Evolutionary conservation across 2,329 filamentous ascomycete species (phyloP).

Genomic region (Colletotrichum eleusines): DNA sequence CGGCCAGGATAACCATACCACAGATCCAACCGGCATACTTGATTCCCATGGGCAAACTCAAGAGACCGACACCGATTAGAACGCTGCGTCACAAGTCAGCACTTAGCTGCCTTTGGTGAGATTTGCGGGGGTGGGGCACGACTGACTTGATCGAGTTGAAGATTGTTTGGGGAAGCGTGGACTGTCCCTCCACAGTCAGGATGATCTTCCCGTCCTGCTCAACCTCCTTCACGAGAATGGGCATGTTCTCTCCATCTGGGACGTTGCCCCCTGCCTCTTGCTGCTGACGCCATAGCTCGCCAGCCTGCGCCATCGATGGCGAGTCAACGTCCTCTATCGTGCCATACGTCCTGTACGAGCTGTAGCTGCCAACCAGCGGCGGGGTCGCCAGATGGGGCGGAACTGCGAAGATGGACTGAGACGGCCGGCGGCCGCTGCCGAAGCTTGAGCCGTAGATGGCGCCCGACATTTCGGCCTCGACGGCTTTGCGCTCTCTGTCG

Average conservation of each 20-base stretch:
- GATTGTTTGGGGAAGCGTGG: slow-evolving; percentile 93
- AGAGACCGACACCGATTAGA: slow-evolving; percentile 87
- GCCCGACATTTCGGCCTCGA: slow-evolving; percentile 58
- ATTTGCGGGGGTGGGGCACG: neutral
- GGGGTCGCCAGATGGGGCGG: slow-evolving; percentile 74
- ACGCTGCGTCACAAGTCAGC: slow-evolving; percentile 60
- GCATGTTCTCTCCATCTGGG: slow-evolving; percentile 72
- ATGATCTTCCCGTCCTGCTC: slow-evolving; percentile 90
- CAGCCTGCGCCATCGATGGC: slow-evolving; percentile 64
- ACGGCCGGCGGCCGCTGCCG: slow-evolving; percentile 48
- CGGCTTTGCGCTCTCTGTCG: slow-evolving; percentile 62
- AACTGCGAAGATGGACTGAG: slow-evolving; percentile 66
- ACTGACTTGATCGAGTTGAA: slow-evolving; percentile 90
- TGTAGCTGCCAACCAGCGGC: slow-evolving; percentile 79
- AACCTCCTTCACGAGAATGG: slow-evolving; percentile 88
- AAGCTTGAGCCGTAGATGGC: slow-evolving; percentile 48
- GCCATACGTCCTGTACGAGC: slow-evolving; percentile 67
- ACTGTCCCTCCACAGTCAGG: slow-evolving; percentile 88
- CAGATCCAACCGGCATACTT: slow-evolving; percentile 91
- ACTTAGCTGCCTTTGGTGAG: neutral
- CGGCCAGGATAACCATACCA: slow-evolving; percentile 79
- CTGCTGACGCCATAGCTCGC: slow-evolving; percentile 64
- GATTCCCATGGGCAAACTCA: slow-evolving; percentile 89
- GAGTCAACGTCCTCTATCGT: slow-evolving; percentile 60
- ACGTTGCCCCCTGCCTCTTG: slow-evolving; percentile 62